Evolutionary conservation across 805 yeast genomes (phyloP).

Genomic region (Ogataea haglerorum): DNA sequence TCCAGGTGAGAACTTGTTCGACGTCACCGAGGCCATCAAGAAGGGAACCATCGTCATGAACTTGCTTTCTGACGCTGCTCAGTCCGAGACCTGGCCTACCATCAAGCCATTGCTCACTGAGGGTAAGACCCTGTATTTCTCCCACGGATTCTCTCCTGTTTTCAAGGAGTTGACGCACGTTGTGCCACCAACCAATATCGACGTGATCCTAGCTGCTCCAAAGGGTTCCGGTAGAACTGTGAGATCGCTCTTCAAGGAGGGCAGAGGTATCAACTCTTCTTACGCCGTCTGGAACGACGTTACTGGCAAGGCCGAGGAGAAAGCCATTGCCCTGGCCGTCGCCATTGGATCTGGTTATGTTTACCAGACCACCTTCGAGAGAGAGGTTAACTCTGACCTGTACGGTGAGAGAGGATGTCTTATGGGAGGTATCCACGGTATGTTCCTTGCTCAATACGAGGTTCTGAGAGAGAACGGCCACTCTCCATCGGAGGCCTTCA

Average conservation of each 20-base stretch:
- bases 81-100: constrained; percentile 93
- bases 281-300: constrained; percentile 99
- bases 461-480: constrained; percentile 99
- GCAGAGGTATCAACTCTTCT: constrained; percentile 99
- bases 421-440: constrained; percentile 99
- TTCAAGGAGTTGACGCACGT: constrained; percentile 97
- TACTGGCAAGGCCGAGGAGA: constrained; percentile 98
- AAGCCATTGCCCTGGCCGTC: constrained; percentile 96
- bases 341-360: constrained; percentile 99
- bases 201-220: constrained; percentile 98
- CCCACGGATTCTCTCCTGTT: constrained; percentile 99
- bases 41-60: constrained; percentile 96
- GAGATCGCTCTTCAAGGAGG: constrained; percentile 98
- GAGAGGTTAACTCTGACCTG: constrained; percentile 97
- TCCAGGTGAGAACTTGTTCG: constrained; percentile 97
- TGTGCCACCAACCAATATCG: constrained; percentile 91
- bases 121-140: constrained; percentile 97
- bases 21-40: constrained; percentile 86
- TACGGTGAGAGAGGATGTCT: constrained; percentile 99
- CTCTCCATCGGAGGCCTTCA: constrained; percentile 99
- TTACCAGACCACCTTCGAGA: constrained; percentile 98
- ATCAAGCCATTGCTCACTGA: constrained; percentile 89
- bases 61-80: constrained; percentile 98
- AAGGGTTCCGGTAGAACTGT: constrained; percentile 99
- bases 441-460: constrained; percentile 99